A percentile compares a stretch with the other conserved stretches of the same genome.
Evolutionary conservation across 352 stramenopile species (phyloP).

Genomic region (Plasmopara halstedii): DNA sequence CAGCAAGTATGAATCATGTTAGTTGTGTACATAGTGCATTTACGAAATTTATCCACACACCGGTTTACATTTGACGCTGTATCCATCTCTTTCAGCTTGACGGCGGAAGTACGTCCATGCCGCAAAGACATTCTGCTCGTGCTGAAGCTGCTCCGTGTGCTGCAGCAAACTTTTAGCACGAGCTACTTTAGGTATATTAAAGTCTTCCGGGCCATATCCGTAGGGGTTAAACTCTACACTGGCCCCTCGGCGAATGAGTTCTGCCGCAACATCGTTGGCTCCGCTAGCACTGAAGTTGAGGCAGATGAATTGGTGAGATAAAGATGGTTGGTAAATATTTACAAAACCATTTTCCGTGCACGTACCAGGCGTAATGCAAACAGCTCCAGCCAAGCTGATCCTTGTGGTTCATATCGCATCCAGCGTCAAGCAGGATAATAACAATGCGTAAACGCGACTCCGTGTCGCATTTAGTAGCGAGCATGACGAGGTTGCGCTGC

Average conservation of each 20-base stretch:
- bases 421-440: slow-evolving; percentile 80
- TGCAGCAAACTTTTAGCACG: slow-evolving; percentile 79
- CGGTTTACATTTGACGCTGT: slow-evolving; percentile 66
- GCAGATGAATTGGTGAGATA: slow-evolving; percentile 6
- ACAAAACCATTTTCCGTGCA: neutral
- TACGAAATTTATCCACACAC: too few species aligned
- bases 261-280: slow-evolving; percentile 56
- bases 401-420: slow-evolving; percentile 80
- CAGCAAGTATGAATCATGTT: too few species aligned
- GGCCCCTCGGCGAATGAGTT: slow-evolving; percentile 67
- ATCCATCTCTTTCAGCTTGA: slow-evolving; percentile 58
- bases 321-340: too few species aligned
- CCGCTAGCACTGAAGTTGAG: slow-evolving; percentile 44
- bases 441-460: slow-evolving; percentile 68
- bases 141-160: slow-evolving; percentile 80
- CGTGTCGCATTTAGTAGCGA: slow-evolving; percentile 75
- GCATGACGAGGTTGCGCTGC: slow-evolving; percentile 79
- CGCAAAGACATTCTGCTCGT: slow-evolving; percentile 68
- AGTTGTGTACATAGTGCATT: too few species aligned
- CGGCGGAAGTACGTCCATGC: slow-evolving; percentile 75
- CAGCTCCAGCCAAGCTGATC: slow-evolving; percentile 82
- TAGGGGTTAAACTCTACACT: slow-evolving; percentile 78
- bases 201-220: slow-evolving; percentile 79
- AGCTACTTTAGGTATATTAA: slow-evolving; percentile 72
- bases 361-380: slow-evolving; percentile 80